A percentile compares a stretch with the other conserved stretches of the same genome.
These are phyloP conservation scores for Trametes polyzona DNA, from an alignment of 1,284 basidiomycete genomes.

Conservation along the genomic window DNA sequence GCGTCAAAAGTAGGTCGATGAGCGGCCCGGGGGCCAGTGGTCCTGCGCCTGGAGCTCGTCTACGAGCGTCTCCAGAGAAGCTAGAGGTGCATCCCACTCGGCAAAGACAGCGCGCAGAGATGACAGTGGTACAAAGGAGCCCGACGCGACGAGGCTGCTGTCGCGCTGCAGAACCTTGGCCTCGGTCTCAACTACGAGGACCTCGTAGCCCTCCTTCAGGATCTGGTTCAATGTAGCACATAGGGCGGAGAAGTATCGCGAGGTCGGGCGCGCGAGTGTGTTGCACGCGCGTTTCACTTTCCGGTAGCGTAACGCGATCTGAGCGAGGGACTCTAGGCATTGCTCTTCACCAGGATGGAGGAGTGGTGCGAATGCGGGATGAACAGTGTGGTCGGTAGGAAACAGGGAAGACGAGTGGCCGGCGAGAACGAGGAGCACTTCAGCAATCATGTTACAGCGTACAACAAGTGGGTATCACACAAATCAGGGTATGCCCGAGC, in stretches of 20 bases:
- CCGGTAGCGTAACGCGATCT: constrained; percentile 73
- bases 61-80: constrained; percentile 66
- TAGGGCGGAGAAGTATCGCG: constrained; percentile 78
- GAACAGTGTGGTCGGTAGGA: constrained; percentile 56
- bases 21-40: constrained; percentile 72
- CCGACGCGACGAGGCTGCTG: constrained; percentile 67
- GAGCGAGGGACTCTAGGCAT: constrained; percentile 73
- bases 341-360: constrained; percentile 88
- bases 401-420: constrained; percentile 87
- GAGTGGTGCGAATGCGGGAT: constrained; percentile 69
- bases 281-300: constrained; percentile 63
- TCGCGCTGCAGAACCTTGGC: constrained; percentile 76
- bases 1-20: constrained; percentile 73
- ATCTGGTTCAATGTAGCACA: constrained; percentile 74
- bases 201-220: constrained; percentile 78
- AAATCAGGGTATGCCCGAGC: neutral
- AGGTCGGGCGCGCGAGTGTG: constrained; percentile 58
- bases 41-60: constrained; percentile 58
- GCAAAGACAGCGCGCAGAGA: constrained; percentile 80
- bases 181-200: constrained; percentile 80
- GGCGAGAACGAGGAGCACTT: constrained; percentile 80
- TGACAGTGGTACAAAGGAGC: constrained; percentile 83
- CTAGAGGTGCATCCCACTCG: constrained; percentile 83
- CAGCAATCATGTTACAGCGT: constrained; percentile 81
- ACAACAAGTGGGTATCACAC: neutral